Base-by-base conservation (phyloP, 78 protist genomes). In the Dictyostelium citrinum region DNA sequence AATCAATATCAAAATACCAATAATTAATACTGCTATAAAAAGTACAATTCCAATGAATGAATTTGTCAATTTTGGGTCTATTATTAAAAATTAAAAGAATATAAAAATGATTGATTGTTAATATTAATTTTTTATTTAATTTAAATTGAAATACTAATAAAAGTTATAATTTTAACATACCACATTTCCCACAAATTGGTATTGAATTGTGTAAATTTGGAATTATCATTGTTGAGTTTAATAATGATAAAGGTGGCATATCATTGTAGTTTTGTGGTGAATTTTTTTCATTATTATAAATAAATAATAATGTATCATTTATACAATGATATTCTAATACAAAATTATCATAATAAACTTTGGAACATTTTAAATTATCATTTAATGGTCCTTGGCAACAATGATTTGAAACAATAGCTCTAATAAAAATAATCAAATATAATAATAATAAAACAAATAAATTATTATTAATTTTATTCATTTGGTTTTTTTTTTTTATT, bases 41-140 rank as follows among this genome's bases (percentile, higher is more conserved):
- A 81, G 16, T 9, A 64, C 10, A 31, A 81, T 61, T 2, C 49
- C 71, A 29, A 81, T 17, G 20, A 81, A 61, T 37, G 75, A 43
- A 3, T 24, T 37, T 81, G 86, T n/a, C n/a, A 81, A 39, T 60
- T 41, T 81, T 61, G 86, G 20, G 12, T 55, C 86, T 81, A 1
- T 70, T 24, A 7, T 24, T 31, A 16, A 5, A 16, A 5, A 35
- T 37, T 37, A 17, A 4, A 71, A n/a, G n/a, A n/a, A n/a, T n/a
- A n/a, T n/a, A n/a, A n/a, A n/a, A n/a, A n/a, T n/a, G n/a, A n/a
- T n/a, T n/a, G n/a, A n/a, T n/a, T n/a, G n/a, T n/a, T n/a, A n/a
- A n/a, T n/a, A n/a, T n/a, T n/a, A n/a, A n/a, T n/a, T n/a, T n/a
- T n/a, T n/a, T n/a, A n/a, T n/a, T n/a, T n/a, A n/a, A n/a, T n/a